Conservation (phyloP, 148 eudicot genomes). For the Linanthus parryae region DNA sequence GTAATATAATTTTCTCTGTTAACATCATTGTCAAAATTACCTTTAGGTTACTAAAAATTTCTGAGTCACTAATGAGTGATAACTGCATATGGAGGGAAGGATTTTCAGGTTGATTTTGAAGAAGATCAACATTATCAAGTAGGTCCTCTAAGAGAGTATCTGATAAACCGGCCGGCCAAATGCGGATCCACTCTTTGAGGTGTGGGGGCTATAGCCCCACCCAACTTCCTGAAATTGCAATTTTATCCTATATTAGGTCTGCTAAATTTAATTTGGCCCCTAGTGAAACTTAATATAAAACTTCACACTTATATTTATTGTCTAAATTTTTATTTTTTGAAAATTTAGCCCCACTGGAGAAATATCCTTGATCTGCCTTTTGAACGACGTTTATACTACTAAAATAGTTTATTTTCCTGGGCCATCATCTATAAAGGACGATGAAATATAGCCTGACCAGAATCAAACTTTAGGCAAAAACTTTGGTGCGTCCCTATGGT, state of each 20-base stretch:
- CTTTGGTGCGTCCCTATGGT: too few species aligned
- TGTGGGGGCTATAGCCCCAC: too few species aligned
- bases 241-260: too few species aligned
- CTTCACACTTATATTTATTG: too few species aligned
- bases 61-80: conserved; percentile 49
- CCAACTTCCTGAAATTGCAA: too few species aligned
- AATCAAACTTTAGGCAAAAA: conserved; percentile 80
- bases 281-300: too few species aligned
- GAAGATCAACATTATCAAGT: conserved; percentile 80
- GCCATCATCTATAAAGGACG: conserved; percentile 2
- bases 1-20: neutral
- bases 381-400: neutral
- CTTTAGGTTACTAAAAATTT: conserved; percentile 4
- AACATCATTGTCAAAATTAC: neutral
- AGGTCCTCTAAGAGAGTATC: conserved; percentile 81
- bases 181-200: too few species aligned
- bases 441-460: conserved; percentile 49
- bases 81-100: conserved; percentile 74
- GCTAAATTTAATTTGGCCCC: too few species aligned
- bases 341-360: too few species aligned
- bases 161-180: too few species aligned
- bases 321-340: too few species aligned
- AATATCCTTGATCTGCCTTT: too few species aligned
- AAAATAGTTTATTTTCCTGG: neutral
- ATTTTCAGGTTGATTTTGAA: conserved; percentile 92